Base-by-base conservation (phyloP, 805 yeast genomes). In the Starmerella vitae region DNA sequence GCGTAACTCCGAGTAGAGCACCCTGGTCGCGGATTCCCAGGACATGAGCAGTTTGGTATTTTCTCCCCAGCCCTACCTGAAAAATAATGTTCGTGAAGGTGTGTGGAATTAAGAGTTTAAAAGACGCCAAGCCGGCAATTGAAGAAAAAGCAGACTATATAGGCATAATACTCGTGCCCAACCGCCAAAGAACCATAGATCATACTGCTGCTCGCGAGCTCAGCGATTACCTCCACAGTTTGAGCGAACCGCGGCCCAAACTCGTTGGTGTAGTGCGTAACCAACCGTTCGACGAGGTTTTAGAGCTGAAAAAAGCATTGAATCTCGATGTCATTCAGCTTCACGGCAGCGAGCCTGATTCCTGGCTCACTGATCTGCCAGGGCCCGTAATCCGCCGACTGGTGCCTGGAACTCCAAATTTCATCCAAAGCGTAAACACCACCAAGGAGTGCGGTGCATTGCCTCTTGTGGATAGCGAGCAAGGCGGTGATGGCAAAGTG, bases 261-360 rank as follows among this genome's bases (percentile, higher is more conserved):
- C 57, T 80, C 2, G 95, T 85, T 2, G 98, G 97, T 1, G 98
- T 88, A 3, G 84, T 88, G 62, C 66, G 86, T 43, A 83, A 91
- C 56, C 96, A 86, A 57, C 52, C 77, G 0, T 51, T 78, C 3
- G 76, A 70, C 2, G 79, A 77, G 12, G 78, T 88, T 1, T 55
- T 65, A 30, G 41, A 48, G 8, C 50, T 68, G 2, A 57, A 57
- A 25, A 46, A 54, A 2, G 67, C 65, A 6, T 57, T 76, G 13
- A 61, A 62, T 1, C 54, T 85, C 3, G 97, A 91, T 57, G 62
- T 83, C 20, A 79, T 91, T 1, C 98, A 91, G 56, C 60, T 91
- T 10, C 98, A 91, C 57, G 98, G 97, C 8, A 66, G 72, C 20
- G 78, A 77, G 46, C 70, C 74, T 13, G 57, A 66, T 14, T 68